Evolutionary conservation across 139 green algal species (phyloP), one percentile per base, ranked within the genome.

Genomic region (Raphidocelis subcapitata): DNA sequence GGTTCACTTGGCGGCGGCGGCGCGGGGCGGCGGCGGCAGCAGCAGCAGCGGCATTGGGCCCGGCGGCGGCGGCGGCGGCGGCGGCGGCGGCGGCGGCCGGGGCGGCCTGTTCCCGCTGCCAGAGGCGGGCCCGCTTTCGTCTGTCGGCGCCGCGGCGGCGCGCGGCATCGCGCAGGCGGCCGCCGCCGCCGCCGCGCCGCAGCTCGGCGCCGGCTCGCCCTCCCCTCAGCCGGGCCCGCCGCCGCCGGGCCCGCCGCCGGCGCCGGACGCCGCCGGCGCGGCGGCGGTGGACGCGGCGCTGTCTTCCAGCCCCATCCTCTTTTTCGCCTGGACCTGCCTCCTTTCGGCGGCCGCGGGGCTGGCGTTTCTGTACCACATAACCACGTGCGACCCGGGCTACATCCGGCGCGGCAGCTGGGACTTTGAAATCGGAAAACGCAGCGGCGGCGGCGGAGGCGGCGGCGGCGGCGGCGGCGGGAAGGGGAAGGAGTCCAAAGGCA

Each of bases 371-470:
- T 92, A 92, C 81, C 82, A 84, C 32, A 92, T 86, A 36, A 96
- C 92, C 31, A 87, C 78, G 0, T 74, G 81, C 20, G 92, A 97
- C 75, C 92, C 92, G 18, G 92, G 92, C 21, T 89, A 91, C 65
- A 73, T 97, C 1, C 82, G 20, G 36, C 16, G n/a, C 60, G 67
- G 61, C 59, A 47, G 16, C 26, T 44, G 60, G 33, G 41, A 24
- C 23, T 44, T 44, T 55, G 31, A 49, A 46, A 61, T 69, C 51
- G n/a, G 29, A 29, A 51, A 69, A 59, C 32, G 46, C 57, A 60
- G 32, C 59, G 57, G 24, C 56, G 33, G 65, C 77, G 62, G 64
- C 46, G 23, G 37, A n/a, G 54, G 65, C 47, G 24, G n/a, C n/a
- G 32, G 51, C 69, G 31, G 63, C 63, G 44, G 65, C 21, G 31